These are phyloP conservation scores for Rhynchospora pubera DNA, from an alignment of 176 grass and related monocot genomes.

Conservation along the genomic window DNA sequence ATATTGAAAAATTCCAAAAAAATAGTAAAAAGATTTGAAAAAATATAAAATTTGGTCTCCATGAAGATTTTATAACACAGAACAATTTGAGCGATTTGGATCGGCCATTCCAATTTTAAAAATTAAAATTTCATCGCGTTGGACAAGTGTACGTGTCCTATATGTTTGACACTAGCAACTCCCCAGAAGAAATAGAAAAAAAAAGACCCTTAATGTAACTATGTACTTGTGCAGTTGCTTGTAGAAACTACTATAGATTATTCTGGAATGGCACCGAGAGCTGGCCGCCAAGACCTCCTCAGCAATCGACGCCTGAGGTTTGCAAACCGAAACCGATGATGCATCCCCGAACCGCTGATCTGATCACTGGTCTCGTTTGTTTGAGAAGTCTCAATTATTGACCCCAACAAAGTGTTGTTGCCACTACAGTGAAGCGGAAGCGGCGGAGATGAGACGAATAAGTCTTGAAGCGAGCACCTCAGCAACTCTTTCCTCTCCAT, in stretches of 20 bases:
- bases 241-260: slow-evolving; percentile 10
- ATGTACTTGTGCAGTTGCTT: neutral
- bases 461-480: slow-evolving; percentile 32
- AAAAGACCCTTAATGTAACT: no score
- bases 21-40: no score
- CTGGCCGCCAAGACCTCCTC: slow-evolving; percentile 56
- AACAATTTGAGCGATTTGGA: no score
- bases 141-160: no score
- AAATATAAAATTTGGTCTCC: no score
- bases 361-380: neutral
- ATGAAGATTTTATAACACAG: no score
- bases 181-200: no score
- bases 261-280: slow-evolving; percentile 86
- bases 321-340: slow-evolving; percentile 48
- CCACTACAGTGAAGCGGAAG: neutral
- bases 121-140: no score
- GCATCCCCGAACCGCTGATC: neutral
- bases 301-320: slow-evolving; percentile 51
- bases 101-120: no score
- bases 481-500: slow-evolving; percentile 34
- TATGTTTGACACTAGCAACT: no score
- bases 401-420: neutral
- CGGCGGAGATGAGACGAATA: slow-evolving; percentile 23
- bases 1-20: no score
- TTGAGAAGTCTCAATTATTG: neutral